Evolutionary conservation across 805 yeast genomes (phyloP), one percentile per base, ranked within the genome.

Genomic region (Starmerella vaccinii): DNA sequence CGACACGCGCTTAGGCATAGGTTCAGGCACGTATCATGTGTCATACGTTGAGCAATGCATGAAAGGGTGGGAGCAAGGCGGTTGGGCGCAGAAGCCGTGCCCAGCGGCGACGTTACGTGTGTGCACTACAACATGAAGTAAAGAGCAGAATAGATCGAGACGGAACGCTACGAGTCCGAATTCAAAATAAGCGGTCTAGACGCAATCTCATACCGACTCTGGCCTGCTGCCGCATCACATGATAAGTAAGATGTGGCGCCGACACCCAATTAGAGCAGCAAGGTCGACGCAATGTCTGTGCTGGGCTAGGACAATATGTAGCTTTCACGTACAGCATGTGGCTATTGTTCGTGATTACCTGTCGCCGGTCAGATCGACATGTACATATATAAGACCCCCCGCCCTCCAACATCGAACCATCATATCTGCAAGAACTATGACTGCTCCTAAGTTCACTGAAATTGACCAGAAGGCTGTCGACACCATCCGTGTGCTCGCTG

Each of bases 401-500:
- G 19, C 40, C 45, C 44, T 7, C 34, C n/a, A n/a, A n/a, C n/a
- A n/a, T n/a, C n/a, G n/a, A 32, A 32, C 35, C 7, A 16, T 32
- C 18, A 7, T 10, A 32, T 9, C 35, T 16, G 15, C 18, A 32
- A n/a, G n/a, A n/a, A n/a, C n/a, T n/a, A 43, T 43, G 46, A 10
- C 46, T 56, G 43, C 56, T 30, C 54, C 54, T 68, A 53, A 71
- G 40, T 69, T 67, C 61, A 64, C 76, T 47, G 81, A 78, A 54
- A 71, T 84, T 63, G 95, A 89, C 69, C 73, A 73, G 59, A 74
- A 75, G 67, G 85, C 95, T 52, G 74, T 90, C 70, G 75, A 77
- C 75, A 86, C 97, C 61, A 84, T 90, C 73, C 87, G 96, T 74
- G 71, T 82, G 54, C 77, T 90, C 62, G 80, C 97, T 32, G 83